phyloP scores from a whole-genome alignment of 495 filamentous ascomycete genomes.

The Aspergillus leporis region DNA sequence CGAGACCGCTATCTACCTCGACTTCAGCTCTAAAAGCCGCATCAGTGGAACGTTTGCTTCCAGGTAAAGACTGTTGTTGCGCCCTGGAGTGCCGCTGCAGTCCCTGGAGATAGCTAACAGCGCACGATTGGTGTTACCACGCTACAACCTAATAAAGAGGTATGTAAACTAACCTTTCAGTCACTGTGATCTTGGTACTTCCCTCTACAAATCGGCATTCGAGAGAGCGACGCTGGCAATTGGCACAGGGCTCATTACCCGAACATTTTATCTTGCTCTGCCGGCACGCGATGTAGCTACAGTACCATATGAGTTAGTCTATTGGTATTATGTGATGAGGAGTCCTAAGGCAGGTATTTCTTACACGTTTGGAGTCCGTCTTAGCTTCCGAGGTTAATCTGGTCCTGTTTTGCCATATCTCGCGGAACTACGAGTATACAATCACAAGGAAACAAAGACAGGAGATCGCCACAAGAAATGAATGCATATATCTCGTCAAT shows the following conservation, averaged over 20 bases:
- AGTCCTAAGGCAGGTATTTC: neutral
- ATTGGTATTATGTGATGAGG: neutral
- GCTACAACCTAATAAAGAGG: neutral
- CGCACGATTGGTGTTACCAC: neutral
- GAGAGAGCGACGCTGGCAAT: constrained; percentile 27
- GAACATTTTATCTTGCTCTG: constrained; percentile 45
- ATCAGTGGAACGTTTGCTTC: constrained; percentile 6
- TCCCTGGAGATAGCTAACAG: constrained; percentile 1
- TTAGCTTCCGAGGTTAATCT: constrained; percentile 11
- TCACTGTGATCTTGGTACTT: constrained; percentile 23
- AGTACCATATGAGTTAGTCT: neutral
- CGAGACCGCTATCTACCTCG: neutral
- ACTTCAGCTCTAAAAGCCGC: constrained; percentile 1
- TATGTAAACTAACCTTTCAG: constrained; percentile 22
- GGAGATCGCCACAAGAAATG: neutral
- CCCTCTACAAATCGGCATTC: constrained; percentile 27
- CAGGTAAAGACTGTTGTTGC: neutral
- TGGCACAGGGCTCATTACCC: constrained; percentile 31
- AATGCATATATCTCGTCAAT: neutral
- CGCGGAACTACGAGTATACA: neutral
- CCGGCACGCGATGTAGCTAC: constrained; percentile 36
- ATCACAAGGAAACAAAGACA: neutral
- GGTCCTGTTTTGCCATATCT: neutral
- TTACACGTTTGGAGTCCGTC: constrained; percentile 21
- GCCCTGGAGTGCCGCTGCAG: constrained; percentile 8